Evolutionary conservation across 805 yeast genomes (phyloP).

Genomic region (Candida schatavii): DNA sequence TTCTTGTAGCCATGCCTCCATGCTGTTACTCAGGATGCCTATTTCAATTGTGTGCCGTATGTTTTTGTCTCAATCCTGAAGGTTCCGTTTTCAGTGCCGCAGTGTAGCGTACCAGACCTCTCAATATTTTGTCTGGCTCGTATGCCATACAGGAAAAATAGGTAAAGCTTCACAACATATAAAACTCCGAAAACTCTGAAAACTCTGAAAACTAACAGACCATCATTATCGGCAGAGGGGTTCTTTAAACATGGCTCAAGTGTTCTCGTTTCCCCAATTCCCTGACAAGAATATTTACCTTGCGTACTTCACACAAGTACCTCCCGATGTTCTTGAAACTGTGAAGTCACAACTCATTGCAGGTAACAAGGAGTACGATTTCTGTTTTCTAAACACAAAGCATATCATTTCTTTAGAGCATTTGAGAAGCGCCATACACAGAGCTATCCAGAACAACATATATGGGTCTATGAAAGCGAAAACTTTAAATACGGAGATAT

Average conservation of each 20-base stretch:
- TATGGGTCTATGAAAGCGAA: conserved; percentile 56
- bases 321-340: conserved; percentile 29
- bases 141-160: no score
- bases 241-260: not conserved
- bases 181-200: no score
- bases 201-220: no score
- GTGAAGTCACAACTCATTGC: conserved; percentile 45
- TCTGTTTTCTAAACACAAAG: conserved; percentile 62
- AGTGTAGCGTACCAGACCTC: no score
- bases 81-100: no score
- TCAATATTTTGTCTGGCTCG: no score
- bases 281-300: conserved; percentile 34
- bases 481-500: conserved; percentile 67
- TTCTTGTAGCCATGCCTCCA: not conserved
- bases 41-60: no score
- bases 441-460: conserved; percentile 52
- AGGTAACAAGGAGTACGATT: conserved; percentile 51
- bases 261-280: conserved; percentile 46
- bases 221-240: no score
- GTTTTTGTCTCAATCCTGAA: no score
- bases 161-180: no score
- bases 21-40: no score
- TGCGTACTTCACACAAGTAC: conserved; percentile 46
- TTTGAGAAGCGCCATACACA: conserved; percentile 55
- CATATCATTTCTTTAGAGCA: conserved; percentile 62